A percentile compares a stretch with the other conserved stretches of the same genome.
These are phyloP conservation scores for Kwoniella bestiolae DNA, from an alignment of 768 basidiomycete species.

Conservation along the genomic window DNA sequence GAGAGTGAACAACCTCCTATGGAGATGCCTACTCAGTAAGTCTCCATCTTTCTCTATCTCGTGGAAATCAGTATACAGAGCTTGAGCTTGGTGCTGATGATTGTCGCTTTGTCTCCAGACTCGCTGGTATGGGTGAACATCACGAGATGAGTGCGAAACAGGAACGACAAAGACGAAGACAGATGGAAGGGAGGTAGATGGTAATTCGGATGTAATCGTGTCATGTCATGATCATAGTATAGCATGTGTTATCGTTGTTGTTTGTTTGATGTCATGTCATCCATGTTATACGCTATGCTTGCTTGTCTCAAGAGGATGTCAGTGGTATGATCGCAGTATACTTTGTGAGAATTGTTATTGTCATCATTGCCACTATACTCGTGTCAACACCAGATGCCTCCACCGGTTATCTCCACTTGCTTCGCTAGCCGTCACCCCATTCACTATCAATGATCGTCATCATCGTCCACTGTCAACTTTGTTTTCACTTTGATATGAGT, in stretches of 20 bases:
- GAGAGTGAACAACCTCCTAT: slow-evolving; percentile 74
- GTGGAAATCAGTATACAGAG: neutral
- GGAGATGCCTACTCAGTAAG: slow-evolving; percentile 77
- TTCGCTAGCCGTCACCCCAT: neutral
- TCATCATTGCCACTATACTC: too few species aligned
- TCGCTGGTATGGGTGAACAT: slow-evolving; percentile 89
- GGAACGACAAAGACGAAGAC: slow-evolving; percentile 67
- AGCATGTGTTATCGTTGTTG: too few species aligned
- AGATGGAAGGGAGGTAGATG: slow-evolving; percentile 31
- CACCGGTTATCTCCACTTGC: slow-evolving; percentile 4
- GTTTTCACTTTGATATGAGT: too few species aligned
- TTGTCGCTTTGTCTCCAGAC: slow-evolving; percentile 59
- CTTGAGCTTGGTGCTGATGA: neutral
- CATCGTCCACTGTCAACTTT: neutral
- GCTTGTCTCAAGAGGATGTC: too few species aligned
- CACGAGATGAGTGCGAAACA: slow-evolving; percentile 96
- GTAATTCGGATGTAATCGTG: neutral
- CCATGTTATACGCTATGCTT: too few species aligned
- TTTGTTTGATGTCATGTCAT: too few species aligned
- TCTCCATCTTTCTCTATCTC: slow-evolving; percentile 25
- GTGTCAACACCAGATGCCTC: neutral
- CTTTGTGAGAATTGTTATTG: too few species aligned
- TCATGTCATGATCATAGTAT: neutral
- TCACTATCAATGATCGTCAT: neutral
- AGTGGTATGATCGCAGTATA: too few species aligned